A percentile compares a stretch with the other conserved stretches of the same genome.
Evolutionary conservation across 2,329 filamentous ascomycete genomes (phyloP).

Genomic region (Ophiostoma australiae): DNA sequence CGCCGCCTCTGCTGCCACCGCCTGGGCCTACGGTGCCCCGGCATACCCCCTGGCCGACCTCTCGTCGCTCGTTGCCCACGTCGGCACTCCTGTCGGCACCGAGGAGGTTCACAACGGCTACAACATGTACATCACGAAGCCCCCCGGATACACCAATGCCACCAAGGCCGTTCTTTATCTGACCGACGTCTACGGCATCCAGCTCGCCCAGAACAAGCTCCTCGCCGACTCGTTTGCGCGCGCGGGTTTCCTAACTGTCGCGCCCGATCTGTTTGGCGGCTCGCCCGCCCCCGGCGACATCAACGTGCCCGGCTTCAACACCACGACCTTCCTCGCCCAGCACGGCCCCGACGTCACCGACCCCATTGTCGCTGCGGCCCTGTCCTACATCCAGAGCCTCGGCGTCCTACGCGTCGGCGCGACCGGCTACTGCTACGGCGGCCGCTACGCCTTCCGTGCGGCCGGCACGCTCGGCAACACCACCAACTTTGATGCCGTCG

Average conservation of each 20-base stretch:
- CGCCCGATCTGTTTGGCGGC: slow-evolving; percentile 63
- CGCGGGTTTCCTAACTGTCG: slow-evolving; percentile 60
- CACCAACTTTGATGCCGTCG: background rate
- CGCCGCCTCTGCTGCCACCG: background rate
- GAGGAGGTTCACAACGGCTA: slow-evolving; percentile 27
- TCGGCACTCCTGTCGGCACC: slow-evolving; percentile 27
- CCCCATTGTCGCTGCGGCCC: background rate
- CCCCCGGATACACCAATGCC: slow-evolving; percentile 21
- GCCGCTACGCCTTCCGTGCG: background rate
- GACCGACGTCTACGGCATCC: slow-evolving; percentile 33
- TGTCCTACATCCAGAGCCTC: background rate
- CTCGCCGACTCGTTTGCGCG: slow-evolving; percentile 63
- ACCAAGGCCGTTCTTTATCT: slow-evolving; percentile 30
- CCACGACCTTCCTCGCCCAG: background rate
- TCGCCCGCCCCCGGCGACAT: slow-evolving; percentile 35
- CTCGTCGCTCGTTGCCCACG: slow-evolving; percentile 27
- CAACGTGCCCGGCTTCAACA: background rate
- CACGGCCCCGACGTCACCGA: background rate
- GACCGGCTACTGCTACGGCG: background rate
- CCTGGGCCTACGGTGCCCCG: background rate
- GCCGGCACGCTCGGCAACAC: background rate
- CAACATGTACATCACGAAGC: slow-evolving; percentile 30
- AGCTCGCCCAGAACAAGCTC: slow-evolving; percentile 31
- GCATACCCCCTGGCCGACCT: slow-evolving; percentile 13
- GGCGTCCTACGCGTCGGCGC: background rate